Base-by-base conservation (phyloP, 768 basidiomycete genomes). In the Podaxis rugospora region DNA sequence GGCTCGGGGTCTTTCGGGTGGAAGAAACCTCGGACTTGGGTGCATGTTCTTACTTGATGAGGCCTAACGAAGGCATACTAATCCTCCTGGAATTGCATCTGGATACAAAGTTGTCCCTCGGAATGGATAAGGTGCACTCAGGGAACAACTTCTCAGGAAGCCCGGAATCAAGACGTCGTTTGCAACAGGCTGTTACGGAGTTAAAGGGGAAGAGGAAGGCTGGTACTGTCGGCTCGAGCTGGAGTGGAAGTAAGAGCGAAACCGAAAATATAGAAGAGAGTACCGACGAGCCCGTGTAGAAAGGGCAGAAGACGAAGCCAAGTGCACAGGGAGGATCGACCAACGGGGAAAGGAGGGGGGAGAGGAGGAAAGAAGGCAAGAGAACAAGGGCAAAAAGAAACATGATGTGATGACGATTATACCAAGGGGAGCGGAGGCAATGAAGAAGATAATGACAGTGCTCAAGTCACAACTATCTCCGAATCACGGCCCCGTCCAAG, bases 181-280 rank as follows among this genome's bases (percentile, higher is more conserved):
- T 97, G 61, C 92, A 96, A 69, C 81, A 93, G 69, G 89, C 93
- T 7, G 88, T 94, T n/a, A 79, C 84, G 27, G 90, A 91, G 61
- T 92, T 89, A 68, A 80, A 90, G 58, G 88, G 84, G 68, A 85
- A 83, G 69, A 75, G 76, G 62, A 75, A 68, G 63, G 67, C 70
- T 61, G 66, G 64, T 1, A 70, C 75, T 5, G 51, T 68, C 9
- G 66, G 66, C 1, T 54, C 68, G 5, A 66, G 67, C 18, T 36
- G 50, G 16, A 52, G 50, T 13, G 65, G 55, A 40, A 59, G 64
- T 37, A 71, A 76, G 62, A 72, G 70, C 28, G 66, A 59, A 28
- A 60, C 62, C 28, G 69, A 39, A n/a, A 25, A 39, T 50, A 7
- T n/a, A n/a, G 68, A 63, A 67, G 55, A 42, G 11, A 62, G 62